Conservation (phyloP, 352 stramenopile species). For the Phytophthora macrochlamydospora region DNA sequence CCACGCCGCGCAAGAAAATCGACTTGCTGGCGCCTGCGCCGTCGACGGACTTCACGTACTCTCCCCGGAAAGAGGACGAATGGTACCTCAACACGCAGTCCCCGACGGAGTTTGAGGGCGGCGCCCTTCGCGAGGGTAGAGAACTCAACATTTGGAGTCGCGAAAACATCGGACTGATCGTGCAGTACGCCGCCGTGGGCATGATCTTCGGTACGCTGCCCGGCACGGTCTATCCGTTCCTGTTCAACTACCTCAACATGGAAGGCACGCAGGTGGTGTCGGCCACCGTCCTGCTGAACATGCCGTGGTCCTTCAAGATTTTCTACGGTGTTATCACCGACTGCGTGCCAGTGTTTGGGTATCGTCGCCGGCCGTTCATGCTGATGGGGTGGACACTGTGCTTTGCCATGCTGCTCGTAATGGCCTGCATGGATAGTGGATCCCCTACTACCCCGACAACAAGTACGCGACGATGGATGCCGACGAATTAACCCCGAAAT, state of each 20-base stretch:
- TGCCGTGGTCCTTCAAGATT: slow-evolving; percentile 64
- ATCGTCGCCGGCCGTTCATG: slow-evolving; percentile 59
- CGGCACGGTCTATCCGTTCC: slow-evolving; percentile 48
- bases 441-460: slow-evolving; percentile 47
- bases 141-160: slow-evolving; percentile 40
- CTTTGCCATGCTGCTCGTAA: slow-evolving; percentile 48
- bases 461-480: slow-evolving; percentile 25
- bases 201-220: slow-evolving; percentile 48
- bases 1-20: slow-evolving; percentile 31
- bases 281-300: slow-evolving; percentile 37
- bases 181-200: slow-evolving; percentile 49
- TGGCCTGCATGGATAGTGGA: slow-evolving; percentile 38
- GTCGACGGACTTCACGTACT: slow-evolving; percentile 19
- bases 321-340: slow-evolving; percentile 59
- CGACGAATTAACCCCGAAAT: slow-evolving; percentile 24
- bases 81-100: slow-evolving; percentile 30
- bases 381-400: slow-evolving; percentile 55
- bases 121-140: slow-evolving; percentile 22
- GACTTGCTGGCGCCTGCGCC: slow-evolving; percentile 27
- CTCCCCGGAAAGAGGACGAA: slow-evolving; percentile 25
- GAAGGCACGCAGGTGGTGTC: slow-evolving; percentile 44
- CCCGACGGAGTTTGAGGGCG: slow-evolving; percentile 17
- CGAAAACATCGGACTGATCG: slow-evolving; percentile 44
- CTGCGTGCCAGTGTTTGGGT: slow-evolving; percentile 52
- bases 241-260: slow-evolving; percentile 54